Percentiles rank a stretch among this genome's conserved stretches.
phyloP scores from a whole-genome alignment of 768 basidiomycete species.

The Kwoniella newhampshirensis region DNA sequence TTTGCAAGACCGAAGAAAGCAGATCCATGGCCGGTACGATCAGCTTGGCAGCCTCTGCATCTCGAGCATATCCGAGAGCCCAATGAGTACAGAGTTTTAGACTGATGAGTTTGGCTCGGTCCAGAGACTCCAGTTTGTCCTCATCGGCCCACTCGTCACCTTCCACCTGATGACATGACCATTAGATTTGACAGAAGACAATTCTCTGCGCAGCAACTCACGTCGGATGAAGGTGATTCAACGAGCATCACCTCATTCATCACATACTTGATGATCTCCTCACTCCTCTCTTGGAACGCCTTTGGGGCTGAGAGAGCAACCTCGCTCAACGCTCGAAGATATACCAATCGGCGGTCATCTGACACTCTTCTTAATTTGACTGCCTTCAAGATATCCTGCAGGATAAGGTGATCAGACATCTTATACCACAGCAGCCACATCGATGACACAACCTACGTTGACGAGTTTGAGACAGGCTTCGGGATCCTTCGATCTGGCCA shows the following conservation, averaged over 20 bases:
- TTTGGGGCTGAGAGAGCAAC: conserved; percentile 67
- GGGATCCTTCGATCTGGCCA: conserved; percentile 63
- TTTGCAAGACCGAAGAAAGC: conserved; percentile 68
- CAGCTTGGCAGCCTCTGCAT: conserved; percentile 60
- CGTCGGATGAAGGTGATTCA: conserved; percentile 31
- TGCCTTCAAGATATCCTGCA: conserved; percentile 13
- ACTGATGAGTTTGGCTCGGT: conserved; percentile 70
- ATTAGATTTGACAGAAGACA: conserved; percentile 33
- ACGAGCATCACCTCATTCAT: conserved; percentile 39
- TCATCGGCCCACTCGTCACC: conserved; percentile 73
- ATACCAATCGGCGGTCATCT: conserved; percentile 5
- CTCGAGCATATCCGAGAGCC: conserved; percentile 65
- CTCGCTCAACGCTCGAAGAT: conserved; percentile 71
- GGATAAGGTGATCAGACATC: background rate
- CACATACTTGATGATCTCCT: conserved; percentile 69
- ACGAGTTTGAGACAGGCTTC: conserved; percentile 62
- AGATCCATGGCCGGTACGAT: conserved; percentile 75
- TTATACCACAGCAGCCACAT: too few species aligned
- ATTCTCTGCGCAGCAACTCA: conserved; percentile 14
- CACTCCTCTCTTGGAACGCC: conserved; percentile 76
- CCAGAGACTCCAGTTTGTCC: conserved; percentile 60
- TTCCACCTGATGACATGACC: conserved; percentile 31
- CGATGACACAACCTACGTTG: conserved; percentile 59
- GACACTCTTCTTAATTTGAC: conserved; percentile 3
- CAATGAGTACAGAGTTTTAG: conserved; percentile 82